Evolutionary conservation across 345 rosid genomes (phyloP).

Genomic region (Boechera retrofracta): DNA sequence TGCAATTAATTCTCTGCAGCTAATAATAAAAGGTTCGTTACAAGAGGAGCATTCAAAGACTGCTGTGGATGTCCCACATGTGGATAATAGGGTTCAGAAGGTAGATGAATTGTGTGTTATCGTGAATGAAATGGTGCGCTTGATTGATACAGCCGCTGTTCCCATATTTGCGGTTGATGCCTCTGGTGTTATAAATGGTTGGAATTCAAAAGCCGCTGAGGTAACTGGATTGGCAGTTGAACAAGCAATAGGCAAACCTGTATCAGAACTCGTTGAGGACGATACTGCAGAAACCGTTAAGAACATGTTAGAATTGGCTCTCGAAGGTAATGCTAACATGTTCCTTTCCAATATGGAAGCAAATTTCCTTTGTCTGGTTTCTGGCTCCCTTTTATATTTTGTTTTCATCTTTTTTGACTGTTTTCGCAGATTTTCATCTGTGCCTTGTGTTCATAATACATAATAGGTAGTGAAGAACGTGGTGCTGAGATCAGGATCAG

Average conservation of each 20-base stretch:
- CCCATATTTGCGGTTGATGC: constrained; percentile 84
- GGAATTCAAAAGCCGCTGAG: constrained; percentile 84
- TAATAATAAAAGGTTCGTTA: constrained; percentile 75
- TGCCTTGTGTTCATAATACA: constrained; percentile 48
- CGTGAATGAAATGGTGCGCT: constrained; percentile 81
- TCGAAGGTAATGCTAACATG: constrained; percentile 54
- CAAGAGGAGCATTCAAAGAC: constrained; percentile 61
- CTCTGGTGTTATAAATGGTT: constrained; percentile 70
- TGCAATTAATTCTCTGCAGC: constrained; percentile 83
- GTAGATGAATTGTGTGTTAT: constrained; percentile 62
- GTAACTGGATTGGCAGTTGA: constrained; percentile 73
- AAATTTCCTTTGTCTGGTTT: constrained; percentile 14
- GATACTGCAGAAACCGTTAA: constrained; percentile 52
- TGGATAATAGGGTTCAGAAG: constrained; percentile 59
- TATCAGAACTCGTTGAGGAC: constrained; percentile 60
- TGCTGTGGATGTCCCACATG: constrained; percentile 52
- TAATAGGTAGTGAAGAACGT: constrained; percentile 72
- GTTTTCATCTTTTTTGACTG: constrained; percentile 31
- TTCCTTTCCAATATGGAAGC: constrained; percentile 11
- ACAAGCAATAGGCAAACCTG: constrained; percentile 70
- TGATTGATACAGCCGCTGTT: constrained; percentile 86
- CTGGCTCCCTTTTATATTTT: constrained; percentile 3
- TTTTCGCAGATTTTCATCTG: constrained; percentile 39
- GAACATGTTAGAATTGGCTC: constrained; percentile 58
- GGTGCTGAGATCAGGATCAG: constrained; percentile 69